phyloP scores from a whole-genome alignment of 495 filamentous ascomycete species.

The Usnea hakonensis region DNA sequence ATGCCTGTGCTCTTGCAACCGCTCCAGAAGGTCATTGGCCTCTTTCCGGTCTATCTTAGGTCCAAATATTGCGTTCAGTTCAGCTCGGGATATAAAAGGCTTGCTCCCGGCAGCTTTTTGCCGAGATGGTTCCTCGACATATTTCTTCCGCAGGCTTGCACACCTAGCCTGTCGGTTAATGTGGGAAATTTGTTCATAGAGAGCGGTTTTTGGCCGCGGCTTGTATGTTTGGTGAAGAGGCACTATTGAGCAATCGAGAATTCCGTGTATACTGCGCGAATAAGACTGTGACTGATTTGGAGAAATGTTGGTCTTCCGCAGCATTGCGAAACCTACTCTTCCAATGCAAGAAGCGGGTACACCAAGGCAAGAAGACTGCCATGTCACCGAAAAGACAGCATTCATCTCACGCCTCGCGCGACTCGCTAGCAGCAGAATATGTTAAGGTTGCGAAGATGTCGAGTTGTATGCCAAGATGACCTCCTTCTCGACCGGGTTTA shows the following conservation, averaged over 20 bases:
- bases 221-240: neutral
- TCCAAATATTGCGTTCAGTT: constrained; percentile 60
- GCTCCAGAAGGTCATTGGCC: constrained; percentile 58
- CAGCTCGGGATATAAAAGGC: constrained; percentile 36
- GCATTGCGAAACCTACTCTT: constrained; percentile 1
- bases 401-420: constrained; percentile 35
- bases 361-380: constrained; percentile 40
- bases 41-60: constrained; percentile 36
- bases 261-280: neutral
- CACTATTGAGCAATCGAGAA: neutral
- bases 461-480: no score
- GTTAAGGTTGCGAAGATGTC: no score
- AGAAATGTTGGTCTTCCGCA: neutral
- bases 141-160: constrained; percentile 7
- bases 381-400: constrained; percentile 40
- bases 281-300: neutral
- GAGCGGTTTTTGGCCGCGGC: neutral
- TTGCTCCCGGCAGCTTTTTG: constrained; percentile 18
- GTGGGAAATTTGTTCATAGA: no score
- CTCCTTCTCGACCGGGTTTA: no score
- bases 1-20: constrained; percentile 67
- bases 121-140: neutral
- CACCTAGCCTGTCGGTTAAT: constrained; percentile 3
- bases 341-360: constrained; percentile 22
- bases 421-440: neutral